phyloP scores from a whole-genome alignment of 2,329 filamentous ascomycete genomes.

The Claviceps arundinis region DNA sequence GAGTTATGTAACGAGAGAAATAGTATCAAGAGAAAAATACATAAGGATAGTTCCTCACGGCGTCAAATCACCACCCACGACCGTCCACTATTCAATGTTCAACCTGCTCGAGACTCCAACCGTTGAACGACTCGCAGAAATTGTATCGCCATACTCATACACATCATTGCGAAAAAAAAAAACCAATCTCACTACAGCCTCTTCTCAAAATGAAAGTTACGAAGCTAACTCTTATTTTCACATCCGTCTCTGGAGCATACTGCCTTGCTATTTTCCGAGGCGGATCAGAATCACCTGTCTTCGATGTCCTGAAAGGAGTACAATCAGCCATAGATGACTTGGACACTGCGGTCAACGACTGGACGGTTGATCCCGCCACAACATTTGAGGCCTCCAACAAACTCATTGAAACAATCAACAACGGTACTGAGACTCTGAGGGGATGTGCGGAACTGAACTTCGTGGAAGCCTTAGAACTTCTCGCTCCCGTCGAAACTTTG shows the following conservation, averaged over 20 bases:
- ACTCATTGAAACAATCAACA: constrained; percentile 1
- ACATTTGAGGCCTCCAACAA: neutral
- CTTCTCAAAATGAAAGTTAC: constrained; percentile 4
- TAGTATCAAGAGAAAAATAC: too few relatives aligned
- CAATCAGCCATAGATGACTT: neutral
- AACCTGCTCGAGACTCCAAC: neutral
- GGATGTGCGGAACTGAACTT: neutral
- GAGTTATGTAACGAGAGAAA: neutral
- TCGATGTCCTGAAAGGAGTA: neutral
- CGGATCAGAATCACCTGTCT: neutral
- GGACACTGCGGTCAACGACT: neutral
- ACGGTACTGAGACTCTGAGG: neutral
- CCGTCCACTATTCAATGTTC: neutral
- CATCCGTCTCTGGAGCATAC: constrained; percentile 1
- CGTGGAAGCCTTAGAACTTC: neutral
- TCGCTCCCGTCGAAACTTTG: neutral
- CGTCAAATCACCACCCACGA: neutral
- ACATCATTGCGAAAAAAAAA: neutral
- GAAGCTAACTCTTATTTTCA: neutral
- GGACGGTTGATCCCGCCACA: neutral
- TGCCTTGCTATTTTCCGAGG: constrained; percentile 1
- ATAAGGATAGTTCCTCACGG: neutral
- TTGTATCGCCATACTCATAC: neutral
- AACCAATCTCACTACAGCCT: neutral
- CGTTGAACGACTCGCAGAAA: neutral